Evolutionary conservation across 2,329 filamentous ascomycete species (phyloP).

Genomic region (Aspergillus alliaceus): DNA sequence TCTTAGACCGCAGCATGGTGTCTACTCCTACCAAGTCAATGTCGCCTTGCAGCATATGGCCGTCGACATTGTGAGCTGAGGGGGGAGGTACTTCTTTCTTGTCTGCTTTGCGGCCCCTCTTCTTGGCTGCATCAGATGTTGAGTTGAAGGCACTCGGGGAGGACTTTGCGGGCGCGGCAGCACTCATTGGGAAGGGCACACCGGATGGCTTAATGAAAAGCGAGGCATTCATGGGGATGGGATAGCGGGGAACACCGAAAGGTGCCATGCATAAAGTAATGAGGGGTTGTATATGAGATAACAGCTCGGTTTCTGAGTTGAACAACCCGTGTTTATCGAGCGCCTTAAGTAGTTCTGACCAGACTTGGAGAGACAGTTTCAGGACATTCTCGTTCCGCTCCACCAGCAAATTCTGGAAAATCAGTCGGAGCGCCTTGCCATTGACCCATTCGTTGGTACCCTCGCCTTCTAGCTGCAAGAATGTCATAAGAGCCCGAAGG

Average conservation of each 20-base stretch:
- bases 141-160: constrained; percentile 47
- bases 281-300: constrained; percentile 73
- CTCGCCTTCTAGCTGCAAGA: constrained; percentile 80
- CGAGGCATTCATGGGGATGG: constrained; percentile 85
- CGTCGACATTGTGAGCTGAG: constrained; percentile 91
- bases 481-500: constrained; percentile 87
- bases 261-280: constrained; percentile 84
- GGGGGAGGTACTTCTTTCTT: constrained; percentile 70
- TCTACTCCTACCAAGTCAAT: constrained; percentile 92
- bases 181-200: constrained; percentile 65
- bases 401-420: constrained; percentile 94
- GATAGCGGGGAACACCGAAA: constrained; percentile 86
- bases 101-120: constrained; percentile 80
- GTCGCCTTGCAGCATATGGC: constrained; percentile 96
- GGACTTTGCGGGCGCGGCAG: constrained; percentile 37
- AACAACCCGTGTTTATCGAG: constrained; percentile 62
- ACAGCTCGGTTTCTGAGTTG: constrained; percentile 71
- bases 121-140: constrained; percentile 62
- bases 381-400: constrained; percentile 85
- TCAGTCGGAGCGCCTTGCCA: constrained; percentile 79
- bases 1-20: constrained; percentile 80
- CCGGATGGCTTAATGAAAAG: constrained; percentile 95
- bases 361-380: constrained; percentile 80
- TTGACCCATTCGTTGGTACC: constrained; percentile 87
- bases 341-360: constrained; percentile 72